phyloP scores from a whole-genome alignment of 73 alveolate genomes.

The Breviolum minutum region DNA sequence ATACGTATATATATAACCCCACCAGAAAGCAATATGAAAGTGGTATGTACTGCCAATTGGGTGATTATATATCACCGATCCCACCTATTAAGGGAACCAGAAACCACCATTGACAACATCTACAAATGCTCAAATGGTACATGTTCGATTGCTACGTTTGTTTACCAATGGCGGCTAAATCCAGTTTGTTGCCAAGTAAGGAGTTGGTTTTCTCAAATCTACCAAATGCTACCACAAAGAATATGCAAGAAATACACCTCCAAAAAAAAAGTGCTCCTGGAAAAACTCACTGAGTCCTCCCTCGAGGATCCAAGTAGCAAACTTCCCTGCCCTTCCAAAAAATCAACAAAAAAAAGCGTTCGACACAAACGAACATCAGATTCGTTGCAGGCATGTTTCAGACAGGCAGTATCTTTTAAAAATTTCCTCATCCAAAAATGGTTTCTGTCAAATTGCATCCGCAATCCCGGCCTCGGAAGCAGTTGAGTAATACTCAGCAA shows the following conservation, averaged over 20 bases:
- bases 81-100: too few relatives aligned
- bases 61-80: too few relatives aligned
- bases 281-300: slow-evolving; percentile 4
- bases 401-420: not conserved
- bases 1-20: too few relatives aligned
- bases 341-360: not conserved
- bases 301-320: slow-evolving; percentile 14
- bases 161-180: too few relatives aligned
- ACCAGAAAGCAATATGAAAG: too few relatives aligned
- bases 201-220: too few relatives aligned
- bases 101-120: too few relatives aligned
- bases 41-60: too few relatives aligned
- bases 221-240: not conserved
- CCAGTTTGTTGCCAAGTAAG: too few relatives aligned
- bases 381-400: not conserved
- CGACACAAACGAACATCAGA: not conserved
- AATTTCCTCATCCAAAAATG: not conserved
- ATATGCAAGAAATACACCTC: not conserved
- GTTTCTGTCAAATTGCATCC: not conserved
- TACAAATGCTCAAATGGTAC: too few relatives aligned
- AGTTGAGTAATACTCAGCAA: slow-evolving; percentile 3
- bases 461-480: slow-evolving; percentile 57
- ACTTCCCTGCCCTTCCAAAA: not conserved
- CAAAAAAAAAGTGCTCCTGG: not conserved
- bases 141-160: too few relatives aligned